Evolutionary conservation across 805 yeast genomes (phyloP).

Genomic region (Komagataella populi): DNA sequence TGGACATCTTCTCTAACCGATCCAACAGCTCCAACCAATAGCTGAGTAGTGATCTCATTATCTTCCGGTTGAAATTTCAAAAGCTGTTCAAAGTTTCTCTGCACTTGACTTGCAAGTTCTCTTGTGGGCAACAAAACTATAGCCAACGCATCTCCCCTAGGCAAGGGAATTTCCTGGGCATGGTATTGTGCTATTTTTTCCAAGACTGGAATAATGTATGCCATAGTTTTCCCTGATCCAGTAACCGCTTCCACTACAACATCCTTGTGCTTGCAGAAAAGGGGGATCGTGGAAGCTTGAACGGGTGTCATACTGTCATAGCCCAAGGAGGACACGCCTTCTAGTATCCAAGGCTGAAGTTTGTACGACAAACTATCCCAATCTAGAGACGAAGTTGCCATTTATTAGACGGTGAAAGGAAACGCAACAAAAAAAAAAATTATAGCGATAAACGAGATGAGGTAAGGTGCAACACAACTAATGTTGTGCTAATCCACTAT

Average conservation of each 20-base stretch:
- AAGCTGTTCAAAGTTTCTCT: slow-evolving; percentile 50
- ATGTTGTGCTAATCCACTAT: neutral
- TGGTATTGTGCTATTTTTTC: slow-evolving; percentile 48
- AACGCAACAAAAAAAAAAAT: neutral
- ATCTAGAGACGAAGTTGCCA: slow-evolving; percentile 28
- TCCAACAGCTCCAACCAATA: slow-evolving; percentile 50
- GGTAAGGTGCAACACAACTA: neutral
- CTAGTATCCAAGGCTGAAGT: slow-evolving; percentile 70
- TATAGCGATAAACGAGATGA: neutral
- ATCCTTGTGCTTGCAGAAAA: slow-evolving; percentile 83
- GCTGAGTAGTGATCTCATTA: slow-evolving; percentile 36
- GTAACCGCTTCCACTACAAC: slow-evolving; percentile 89
- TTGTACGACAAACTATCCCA: slow-evolving; percentile 61
- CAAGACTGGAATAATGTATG: slow-evolving; percentile 77
- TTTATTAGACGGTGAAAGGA: neutral
- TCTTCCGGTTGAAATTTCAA: slow-evolving; percentile 44
- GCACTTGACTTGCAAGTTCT: slow-evolving; percentile 55
- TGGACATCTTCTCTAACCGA: slow-evolving; percentile 63
- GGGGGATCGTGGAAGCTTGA: slow-evolving; percentile 83
- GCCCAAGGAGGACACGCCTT: slow-evolving; percentile 72
- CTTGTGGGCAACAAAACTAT: slow-evolving; percentile 62
- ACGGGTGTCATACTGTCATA: slow-evolving; percentile 80
- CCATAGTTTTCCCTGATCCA: slow-evolving; percentile 93
- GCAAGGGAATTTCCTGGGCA: slow-evolving; percentile 17
- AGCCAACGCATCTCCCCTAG: slow-evolving; percentile 28